A percentile compares a stretch with the other conserved stretches of the same genome.
Evolutionary conservation across 202 grass and related monocot genomes (phyloP).

Genomic region (Zoysia matrella): DNA sequence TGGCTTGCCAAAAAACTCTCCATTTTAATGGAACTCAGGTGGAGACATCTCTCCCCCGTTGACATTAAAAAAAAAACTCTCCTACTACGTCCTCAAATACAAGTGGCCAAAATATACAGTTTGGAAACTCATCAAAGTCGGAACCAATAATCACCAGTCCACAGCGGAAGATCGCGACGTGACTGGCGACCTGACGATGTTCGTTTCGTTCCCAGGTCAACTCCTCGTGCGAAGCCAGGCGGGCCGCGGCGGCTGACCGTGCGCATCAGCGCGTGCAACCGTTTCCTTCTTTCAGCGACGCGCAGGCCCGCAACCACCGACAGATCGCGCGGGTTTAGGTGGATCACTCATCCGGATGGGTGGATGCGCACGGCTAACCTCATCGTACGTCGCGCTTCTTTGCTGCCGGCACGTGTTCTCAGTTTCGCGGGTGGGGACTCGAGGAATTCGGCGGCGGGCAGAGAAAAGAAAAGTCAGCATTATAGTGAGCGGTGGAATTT

Average conservation of each 20-base stretch:
- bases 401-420: constrained; percentile 19
- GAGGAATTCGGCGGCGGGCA: no score
- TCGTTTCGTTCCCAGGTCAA: background rate
- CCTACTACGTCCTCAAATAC: background rate
- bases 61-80: no score
- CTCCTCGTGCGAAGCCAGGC: background rate
- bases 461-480: no score
- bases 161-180: background rate
- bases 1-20: no score
- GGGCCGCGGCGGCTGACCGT: constrained; percentile 8
- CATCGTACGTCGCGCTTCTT: background rate
- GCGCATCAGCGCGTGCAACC: background rate
- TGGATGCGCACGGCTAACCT: background rate
- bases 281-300: background rate
- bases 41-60: no score
- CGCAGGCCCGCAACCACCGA: constrained; percentile 14
- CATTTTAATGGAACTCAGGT: no score
- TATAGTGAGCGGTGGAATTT: no score
- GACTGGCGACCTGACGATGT: constrained; percentile 15
- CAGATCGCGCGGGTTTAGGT: constrained; percentile 33
- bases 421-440: no score
- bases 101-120: background rate
- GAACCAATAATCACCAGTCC: background rate
- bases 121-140: background rate
- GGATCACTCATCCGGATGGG: background rate